Percentiles rank a stretch among this genome's conserved stretches.
phyloP scores from a whole-genome alignment of 768 basidiomycete genomes.

The Glaciozyma antarctica region DNA sequence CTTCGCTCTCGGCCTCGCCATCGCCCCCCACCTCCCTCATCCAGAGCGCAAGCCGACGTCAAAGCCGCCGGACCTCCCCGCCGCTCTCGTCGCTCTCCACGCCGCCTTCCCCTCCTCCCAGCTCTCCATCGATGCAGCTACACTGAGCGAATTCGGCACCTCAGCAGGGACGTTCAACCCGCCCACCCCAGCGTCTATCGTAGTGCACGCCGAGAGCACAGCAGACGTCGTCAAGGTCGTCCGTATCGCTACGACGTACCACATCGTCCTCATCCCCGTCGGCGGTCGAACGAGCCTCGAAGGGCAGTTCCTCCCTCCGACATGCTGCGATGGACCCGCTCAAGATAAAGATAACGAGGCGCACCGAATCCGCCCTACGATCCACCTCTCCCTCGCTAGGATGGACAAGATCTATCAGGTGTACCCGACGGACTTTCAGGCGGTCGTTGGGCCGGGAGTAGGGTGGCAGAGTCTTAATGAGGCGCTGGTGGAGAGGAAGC shows the following conservation, averaged over 20 bases:
- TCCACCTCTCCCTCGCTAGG: constrained; percentile 64
- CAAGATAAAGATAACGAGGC: neutral
- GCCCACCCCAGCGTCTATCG: neutral
- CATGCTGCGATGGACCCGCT: constrained; percentile 12
- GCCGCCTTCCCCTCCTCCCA: constrained; percentile 7
- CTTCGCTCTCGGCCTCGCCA: too few relatives aligned
- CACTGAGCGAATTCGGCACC: constrained; percentile 4
- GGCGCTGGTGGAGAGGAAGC: constrained; percentile 11
- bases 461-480: constrained; percentile 37
- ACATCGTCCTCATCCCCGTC: constrained; percentile 65
- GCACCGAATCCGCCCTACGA: constrained; percentile 35
- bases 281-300: constrained; percentile 78
- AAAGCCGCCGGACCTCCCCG: neutral
- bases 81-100: constrained; percentile 1
- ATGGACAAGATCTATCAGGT: constrained; percentile 72
- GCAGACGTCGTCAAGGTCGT: constrained; percentile 72
- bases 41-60: too few relatives aligned
- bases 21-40: constrained; percentile 4
- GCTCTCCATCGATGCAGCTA: constrained; percentile 20
- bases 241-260: constrained; percentile 59
- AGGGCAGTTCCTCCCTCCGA: constrained; percentile 53
- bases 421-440: constrained; percentile 43
- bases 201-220: constrained; percentile 49
- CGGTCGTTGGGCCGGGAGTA: constrained; percentile 40
- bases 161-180: constrained; percentile 11